Base-by-base conservation (phyloP, 1,284 basidiomycete genomes). In the Trametes sp. region DNA sequence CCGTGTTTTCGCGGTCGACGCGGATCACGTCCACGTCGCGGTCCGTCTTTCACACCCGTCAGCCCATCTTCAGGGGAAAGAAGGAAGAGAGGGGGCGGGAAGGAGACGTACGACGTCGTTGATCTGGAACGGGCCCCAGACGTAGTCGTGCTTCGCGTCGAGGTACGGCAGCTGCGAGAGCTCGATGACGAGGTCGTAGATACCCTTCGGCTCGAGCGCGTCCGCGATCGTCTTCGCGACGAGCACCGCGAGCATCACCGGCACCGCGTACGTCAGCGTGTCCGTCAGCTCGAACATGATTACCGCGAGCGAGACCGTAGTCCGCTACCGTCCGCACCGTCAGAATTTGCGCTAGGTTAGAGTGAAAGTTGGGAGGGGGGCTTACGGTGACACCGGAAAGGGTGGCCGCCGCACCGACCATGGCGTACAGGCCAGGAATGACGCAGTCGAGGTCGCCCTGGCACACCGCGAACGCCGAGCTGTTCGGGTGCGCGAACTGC, bases 271-370 rank as follows among this genome's bases (percentile, higher is more conserved):
- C 4, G 94, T 96, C 66, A 99, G 79, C 1, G 95, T 96, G 65
- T 95, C 93, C 1, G 96, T 99, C 51, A 99, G 84, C 76, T 98
- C 97, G 72, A 98, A 94, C 87, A 98, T 95, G 78, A 98, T 98
- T 57, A 98, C 96, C 1, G 95, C 96, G 54, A 98, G 84, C 1
- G 95, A 96, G 10, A 98, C 94, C 0, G 94, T 95, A 16, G 93
- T 94, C 38, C 93, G 83, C 88, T 92, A 62, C 51, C 42, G 26
- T 14, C 4, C 16, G 24, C 42, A 19, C 6, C 9, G 57, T 56
- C 2, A 52, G 52, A 24, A 11, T 1, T 10, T 4, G 8, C 14
- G n/a, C n/a, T n/a, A n/a, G n/a, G n/a, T n/a, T 4, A 1, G 38
- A 2, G 7, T 23, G 10, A 3, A 36, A 10, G 23, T 33, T 21